These are phyloP conservation scores for Talaromyces sp. DNA, from an alignment of 2,329 filamentous ascomycete genomes.

Conservation along the genomic window DNA sequence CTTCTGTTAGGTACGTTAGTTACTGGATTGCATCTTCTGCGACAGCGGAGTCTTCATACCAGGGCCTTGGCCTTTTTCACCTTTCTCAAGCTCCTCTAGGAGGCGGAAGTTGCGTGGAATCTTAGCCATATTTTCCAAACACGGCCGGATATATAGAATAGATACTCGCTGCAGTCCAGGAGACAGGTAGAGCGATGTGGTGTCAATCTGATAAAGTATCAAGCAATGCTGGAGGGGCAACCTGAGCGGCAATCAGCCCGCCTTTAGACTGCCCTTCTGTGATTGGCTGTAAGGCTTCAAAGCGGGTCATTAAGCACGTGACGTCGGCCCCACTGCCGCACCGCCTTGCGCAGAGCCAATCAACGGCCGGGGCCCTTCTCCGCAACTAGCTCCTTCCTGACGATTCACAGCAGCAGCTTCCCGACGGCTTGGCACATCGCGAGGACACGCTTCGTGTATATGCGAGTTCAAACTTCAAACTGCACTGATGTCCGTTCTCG, in stretches of 20 bases:
- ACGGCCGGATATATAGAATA: not conserved
- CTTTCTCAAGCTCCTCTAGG: constrained; percentile 96
- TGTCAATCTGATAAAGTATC: not conserved
- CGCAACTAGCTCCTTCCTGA: not conserved
- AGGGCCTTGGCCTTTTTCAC: constrained; percentile 93
- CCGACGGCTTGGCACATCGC: constrained; percentile 5
- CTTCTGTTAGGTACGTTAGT: constrained; percentile 55
- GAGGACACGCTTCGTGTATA: constrained; percentile 12
- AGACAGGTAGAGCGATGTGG: not conserved
- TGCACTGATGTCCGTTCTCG: not conserved
- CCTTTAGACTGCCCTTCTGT: not conserved
- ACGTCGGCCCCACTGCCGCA: not conserved
- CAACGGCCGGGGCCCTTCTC: not conserved
- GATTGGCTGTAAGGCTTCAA: not conserved
- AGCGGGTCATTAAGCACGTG: constrained; percentile 3
- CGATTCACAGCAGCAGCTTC: not conserved
- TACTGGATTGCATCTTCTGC: not conserved
- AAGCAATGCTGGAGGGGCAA: constrained; percentile 11
- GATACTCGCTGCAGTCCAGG: not conserved
- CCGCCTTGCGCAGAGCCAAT: constrained; percentile 2
- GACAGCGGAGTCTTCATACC: constrained; percentile 40
- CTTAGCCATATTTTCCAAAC: constrained; percentile 57
- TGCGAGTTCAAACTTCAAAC: not conserved
- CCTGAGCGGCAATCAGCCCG: not conserved
- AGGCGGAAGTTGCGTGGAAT: constrained; percentile 94